These are phyloP conservation scores for Citrus trifoliata DNA, from an alignment of 345 rosid genomes.

Conservation along the genomic window DNA sequence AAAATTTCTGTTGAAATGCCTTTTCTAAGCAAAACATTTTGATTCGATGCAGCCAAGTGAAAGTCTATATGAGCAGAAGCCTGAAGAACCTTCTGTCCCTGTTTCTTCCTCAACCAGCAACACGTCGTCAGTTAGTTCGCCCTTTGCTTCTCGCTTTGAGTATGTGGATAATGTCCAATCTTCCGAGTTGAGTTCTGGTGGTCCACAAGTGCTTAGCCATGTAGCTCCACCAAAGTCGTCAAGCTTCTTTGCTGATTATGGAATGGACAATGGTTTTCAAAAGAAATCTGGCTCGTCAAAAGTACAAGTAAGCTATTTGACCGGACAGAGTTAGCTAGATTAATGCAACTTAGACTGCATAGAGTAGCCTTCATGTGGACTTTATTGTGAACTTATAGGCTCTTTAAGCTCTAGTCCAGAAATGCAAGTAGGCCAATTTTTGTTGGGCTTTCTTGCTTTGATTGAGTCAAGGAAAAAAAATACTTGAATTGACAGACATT, in stretches of 20 bases:
- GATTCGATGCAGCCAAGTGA: slow-evolving; percentile 62
- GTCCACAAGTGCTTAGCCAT: slow-evolving; percentile 76
- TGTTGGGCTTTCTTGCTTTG: neutral
- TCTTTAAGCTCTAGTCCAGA: neutral
- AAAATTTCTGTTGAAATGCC: neutral
- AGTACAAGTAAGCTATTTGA: slow-evolving; percentile 50
- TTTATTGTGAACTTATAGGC: neutral
- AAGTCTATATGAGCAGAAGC: slow-evolving; percentile 92
- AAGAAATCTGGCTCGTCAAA: slow-evolving; percentile 71
- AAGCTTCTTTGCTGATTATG: slow-evolving; percentile 83
- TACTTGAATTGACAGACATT: neutral
- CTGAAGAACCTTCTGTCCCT: slow-evolving; percentile 75
- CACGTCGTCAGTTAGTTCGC: slow-evolving; percentile 44
- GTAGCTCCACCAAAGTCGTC: slow-evolving; percentile 94
- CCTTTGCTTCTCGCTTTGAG: slow-evolving; percentile 87
- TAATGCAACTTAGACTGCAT: neutral
- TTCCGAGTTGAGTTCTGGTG: slow-evolving; percentile 49
- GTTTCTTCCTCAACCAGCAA: slow-evolving; percentile 53
- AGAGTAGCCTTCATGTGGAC: neutral
- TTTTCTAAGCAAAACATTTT: neutral
- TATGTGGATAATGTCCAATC: slow-evolving; percentile 66
- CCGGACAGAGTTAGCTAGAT: neutral
- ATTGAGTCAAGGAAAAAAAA: neutral
- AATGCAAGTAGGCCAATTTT: neutral
- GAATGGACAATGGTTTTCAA: slow-evolving; percentile 71